Percentiles rank a stretch among this genome's conserved stretches.
Conservation (phyloP, 257 asterid genomes). For the Solanum lycopersicoides region DNA sequence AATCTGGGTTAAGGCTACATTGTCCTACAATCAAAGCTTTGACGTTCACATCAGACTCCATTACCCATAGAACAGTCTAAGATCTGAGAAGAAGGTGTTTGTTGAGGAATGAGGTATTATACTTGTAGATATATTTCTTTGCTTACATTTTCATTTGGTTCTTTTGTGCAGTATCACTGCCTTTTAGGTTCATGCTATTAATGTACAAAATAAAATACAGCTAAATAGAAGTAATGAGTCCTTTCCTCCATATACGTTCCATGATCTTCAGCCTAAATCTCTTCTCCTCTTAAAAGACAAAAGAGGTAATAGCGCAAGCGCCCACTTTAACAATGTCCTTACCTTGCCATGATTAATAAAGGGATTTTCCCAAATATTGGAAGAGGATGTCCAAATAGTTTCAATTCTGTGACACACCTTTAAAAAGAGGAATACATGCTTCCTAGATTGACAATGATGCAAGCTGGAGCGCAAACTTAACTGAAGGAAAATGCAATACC, state of each 20-base stretch:
- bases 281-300: background rate
- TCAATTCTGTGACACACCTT: background rate
- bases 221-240: background rate
- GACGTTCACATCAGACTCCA: background rate
- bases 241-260: background rate
- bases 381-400: background rate
- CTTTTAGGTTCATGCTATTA: background rate
- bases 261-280: background rate
- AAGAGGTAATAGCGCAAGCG: background rate
- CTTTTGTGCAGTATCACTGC: background rate
- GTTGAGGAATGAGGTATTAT: background rate
- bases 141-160: background rate
- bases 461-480: background rate
- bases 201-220: background rate
- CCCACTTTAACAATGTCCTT: background rate
- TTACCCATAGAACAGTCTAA: background rate
- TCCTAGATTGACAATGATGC: background rate
- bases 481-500: constrained; percentile 26
- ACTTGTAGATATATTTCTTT: background rate
- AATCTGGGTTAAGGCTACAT: background rate
- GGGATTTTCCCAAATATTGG: background rate
- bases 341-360: background rate
- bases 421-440: background rate
- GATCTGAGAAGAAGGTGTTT: background rate
- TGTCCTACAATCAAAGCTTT: background rate